A percentile compares a stretch with the other conserved stretches of the same genome.
Evolutionary conservation across 108 stramenopile genomes (phyloP).

Genomic region (Nannochloropsis granulata): DNA sequence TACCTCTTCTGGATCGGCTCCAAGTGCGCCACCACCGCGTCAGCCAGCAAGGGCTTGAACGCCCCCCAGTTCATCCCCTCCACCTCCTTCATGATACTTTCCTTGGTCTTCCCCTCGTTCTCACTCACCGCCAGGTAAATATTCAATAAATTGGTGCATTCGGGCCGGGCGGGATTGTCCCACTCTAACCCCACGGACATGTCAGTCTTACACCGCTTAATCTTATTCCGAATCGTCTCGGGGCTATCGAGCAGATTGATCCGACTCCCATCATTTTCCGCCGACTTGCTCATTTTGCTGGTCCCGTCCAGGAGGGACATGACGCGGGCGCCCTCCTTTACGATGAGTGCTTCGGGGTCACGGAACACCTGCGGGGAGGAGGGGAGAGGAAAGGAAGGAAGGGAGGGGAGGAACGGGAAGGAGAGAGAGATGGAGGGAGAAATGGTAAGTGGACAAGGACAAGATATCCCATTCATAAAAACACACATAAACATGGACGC

Average conservation of each 20-base stretch:
- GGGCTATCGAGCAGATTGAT: slow-evolving; percentile 93
- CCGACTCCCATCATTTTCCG: slow-evolving; percentile 64
- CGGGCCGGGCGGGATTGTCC: slow-evolving; percentile 93
- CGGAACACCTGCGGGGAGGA: slow-evolving; percentile 41
- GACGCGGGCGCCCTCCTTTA: slow-evolving; percentile 83
- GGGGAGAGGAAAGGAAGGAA: not conserved
- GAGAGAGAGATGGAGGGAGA: not conserved
- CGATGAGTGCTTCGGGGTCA: slow-evolving; percentile 85
- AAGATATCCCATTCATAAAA: no score
- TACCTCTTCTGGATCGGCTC: slow-evolving; percentile 81
- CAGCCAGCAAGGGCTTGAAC: slow-evolving; percentile 89
- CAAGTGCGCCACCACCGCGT: slow-evolving; percentile 76
- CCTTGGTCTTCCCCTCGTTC: slow-evolving; percentile 24
- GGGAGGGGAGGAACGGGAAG: not conserved
- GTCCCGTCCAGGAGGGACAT: slow-evolving; percentile 94
- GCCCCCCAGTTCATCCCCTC: slow-evolving; percentile 72
- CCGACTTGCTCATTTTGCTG: slow-evolving; percentile 94
- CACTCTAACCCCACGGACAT: slow-evolving; percentile 53
- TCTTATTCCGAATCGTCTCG: slow-evolving; percentile 66
- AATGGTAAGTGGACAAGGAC: not conserved
- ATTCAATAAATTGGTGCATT: slow-evolving; percentile 85
- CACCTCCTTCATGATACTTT: slow-evolving; percentile 66
- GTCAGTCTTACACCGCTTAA: slow-evolving; percentile 95
- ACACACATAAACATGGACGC: not conserved
- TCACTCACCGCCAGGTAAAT: slow-evolving; percentile 69